phyloP scores from a whole-genome alignment of 2,329 filamentous ascomycete species.

The Aureobasidium sp. region DNA sequence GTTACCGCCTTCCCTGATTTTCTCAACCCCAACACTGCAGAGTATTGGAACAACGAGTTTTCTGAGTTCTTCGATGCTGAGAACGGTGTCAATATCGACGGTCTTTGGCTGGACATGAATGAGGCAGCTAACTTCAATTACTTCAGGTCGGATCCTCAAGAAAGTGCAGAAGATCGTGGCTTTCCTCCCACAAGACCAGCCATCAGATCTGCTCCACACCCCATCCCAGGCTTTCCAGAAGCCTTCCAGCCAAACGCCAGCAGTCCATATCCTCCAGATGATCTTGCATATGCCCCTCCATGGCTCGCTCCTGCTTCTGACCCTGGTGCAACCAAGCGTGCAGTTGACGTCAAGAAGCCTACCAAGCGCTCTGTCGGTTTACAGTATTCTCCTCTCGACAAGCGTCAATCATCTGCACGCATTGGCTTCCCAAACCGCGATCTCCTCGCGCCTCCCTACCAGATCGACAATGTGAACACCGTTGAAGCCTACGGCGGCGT shows the following conservation, averaged over 20 bases:
- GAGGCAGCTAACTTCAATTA: slow-evolving; percentile 50
- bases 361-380: not conserved
- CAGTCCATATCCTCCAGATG: slow-evolving; percentile 1
- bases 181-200: slow-evolving; percentile 55
- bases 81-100: slow-evolving; percentile 65
- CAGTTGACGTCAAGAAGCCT: not conserved
- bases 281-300: slow-evolving; percentile 7
- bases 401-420: slow-evolving; percentile 12
- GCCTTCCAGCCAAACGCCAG: slow-evolving; percentile 51
- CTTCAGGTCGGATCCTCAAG: slow-evolving; percentile 30
- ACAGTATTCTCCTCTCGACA: not conserved
- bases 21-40: slow-evolving; percentile 57
- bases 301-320: slow-evolving; percentile 8
- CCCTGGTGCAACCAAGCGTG: not conserved
- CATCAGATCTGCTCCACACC: slow-evolving; percentile 51
- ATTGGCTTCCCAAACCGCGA: slow-evolving; percentile 54
- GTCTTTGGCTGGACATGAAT: slow-evolving; percentile 62
- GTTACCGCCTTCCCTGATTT: slow-evolving; percentile 49
- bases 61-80: slow-evolving; percentile 53
- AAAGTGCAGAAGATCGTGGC: slow-evolving; percentile 30
- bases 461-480: not conserved
- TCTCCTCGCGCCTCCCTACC: slow-evolving; percentile 56
- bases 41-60: slow-evolving; percentile 66
- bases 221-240: slow-evolving; percentile 60
- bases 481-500: slow-evolving; percentile 32